Evolutionary conservation across 2,329 filamentous ascomycete species (phyloP).

Genomic region (Cadophora sp.): DNA sequence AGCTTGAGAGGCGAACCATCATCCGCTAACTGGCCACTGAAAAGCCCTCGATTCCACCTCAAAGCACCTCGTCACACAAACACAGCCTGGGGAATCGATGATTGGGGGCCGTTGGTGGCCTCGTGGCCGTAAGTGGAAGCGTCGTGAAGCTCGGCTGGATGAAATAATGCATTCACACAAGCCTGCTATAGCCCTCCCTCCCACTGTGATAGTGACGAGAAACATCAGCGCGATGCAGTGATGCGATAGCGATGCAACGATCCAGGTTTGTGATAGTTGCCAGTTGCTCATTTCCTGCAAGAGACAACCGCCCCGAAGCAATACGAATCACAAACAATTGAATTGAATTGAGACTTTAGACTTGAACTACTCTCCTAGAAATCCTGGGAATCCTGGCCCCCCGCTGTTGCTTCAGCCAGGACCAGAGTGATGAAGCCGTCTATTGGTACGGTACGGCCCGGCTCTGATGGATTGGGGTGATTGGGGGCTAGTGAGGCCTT

Average conservation of each 20-base stretch:
- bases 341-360: too few relatives aligned
- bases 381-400: too few relatives aligned
- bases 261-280: too few relatives aligned
- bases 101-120: constrained; percentile 23
- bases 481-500: constrained; percentile 24
- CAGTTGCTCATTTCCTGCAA: not conserved
- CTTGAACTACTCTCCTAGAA: too few relatives aligned
- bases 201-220: constrained; percentile 16
- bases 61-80: constrained; percentile 16
- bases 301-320: constrained; percentile 18
- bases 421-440: constrained; percentile 10
- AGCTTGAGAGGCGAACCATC: constrained; percentile 12
- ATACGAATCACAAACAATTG: constrained; percentile 4
- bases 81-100: not conserved
- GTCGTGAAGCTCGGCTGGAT: not conserved
- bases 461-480: not conserved
- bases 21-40: not conserved
- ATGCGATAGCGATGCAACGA: not conserved
- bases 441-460: constrained; percentile 31
- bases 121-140: not conserved
- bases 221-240: not conserved
- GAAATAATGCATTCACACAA: not conserved
- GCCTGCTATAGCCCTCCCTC: not conserved
- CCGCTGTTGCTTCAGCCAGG: not conserved
- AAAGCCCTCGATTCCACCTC: not conserved